phyloP scores from a whole-genome alignment of 768 basidiomycete genomes.

The Boletellus emodensis region DNA sequence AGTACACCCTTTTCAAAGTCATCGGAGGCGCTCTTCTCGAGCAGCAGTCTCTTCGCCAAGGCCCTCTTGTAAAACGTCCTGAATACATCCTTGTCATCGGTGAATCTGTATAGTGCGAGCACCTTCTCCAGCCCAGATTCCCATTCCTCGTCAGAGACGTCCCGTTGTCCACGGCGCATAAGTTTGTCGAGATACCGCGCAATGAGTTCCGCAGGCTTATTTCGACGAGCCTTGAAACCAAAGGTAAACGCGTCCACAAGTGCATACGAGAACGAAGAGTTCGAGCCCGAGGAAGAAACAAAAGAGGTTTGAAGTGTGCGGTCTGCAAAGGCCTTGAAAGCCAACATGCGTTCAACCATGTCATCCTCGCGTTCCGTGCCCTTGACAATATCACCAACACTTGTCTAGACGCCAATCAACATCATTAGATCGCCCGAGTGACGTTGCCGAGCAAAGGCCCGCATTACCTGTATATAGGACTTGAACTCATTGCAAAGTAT shows the following conservation, averaged over 20 bases:
- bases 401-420: conserved; percentile 36
- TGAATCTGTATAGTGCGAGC: conserved; percentile 76
- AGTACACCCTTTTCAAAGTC: conserved; percentile 85
- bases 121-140: conserved; percentile 59
- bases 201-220: conserved; percentile 89
- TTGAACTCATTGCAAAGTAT: conserved; percentile 60
- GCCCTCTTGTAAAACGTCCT: conserved; percentile 87
- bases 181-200: conserved; percentile 86
- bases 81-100: conserved; percentile 92
- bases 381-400: conserved; percentile 62
- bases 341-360: conserved; percentile 73
- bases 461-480: conserved; percentile 50
- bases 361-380: conserved; percentile 60
- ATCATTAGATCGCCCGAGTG: background rate
- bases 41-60: conserved; percentile 79
- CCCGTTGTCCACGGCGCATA: conserved; percentile 83
- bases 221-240: conserved; percentile 72
- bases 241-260: conserved; percentile 64
- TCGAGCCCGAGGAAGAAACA: conserved; percentile 37
- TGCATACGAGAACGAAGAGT: conserved; percentile 62
- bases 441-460: background rate
- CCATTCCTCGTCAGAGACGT: conserved; percentile 59
- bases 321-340: conserved; percentile 61
- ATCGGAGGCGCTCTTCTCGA: conserved; percentile 81
- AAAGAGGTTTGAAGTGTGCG: conserved; percentile 50